These are phyloP conservation scores for Mortierella polycephala DNA, from an alignment of 371 early-diverging fungal genomes.

Conservation along the genomic window DNA sequence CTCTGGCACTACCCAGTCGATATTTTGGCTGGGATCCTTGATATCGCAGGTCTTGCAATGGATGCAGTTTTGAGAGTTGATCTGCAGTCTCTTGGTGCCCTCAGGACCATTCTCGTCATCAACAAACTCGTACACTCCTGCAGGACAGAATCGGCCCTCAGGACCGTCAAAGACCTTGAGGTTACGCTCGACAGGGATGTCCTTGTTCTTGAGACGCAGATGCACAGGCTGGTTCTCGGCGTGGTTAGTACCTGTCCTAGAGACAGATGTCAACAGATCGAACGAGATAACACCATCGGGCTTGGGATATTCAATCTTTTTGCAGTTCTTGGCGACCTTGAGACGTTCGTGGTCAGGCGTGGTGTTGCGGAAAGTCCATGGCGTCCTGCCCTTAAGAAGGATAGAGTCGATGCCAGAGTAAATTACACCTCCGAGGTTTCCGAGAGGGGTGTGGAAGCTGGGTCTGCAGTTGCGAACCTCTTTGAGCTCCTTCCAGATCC, in stretches of 20 bases:
- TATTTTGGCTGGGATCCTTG: slow-evolving; percentile 98
- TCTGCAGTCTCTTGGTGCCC: slow-evolving; percentile 93
- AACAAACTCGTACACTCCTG: slow-evolving; percentile 98
- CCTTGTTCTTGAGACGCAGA: slow-evolving; percentile 78
- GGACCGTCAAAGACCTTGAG: slow-evolving; percentile 92
- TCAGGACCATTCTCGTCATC: slow-evolving; percentile 86
- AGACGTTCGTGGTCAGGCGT: slow-evolving; percentile 87
- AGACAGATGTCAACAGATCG: slow-evolving; percentile 92
- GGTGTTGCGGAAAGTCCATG: slow-evolving; percentile 95
- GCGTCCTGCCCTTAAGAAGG: slow-evolving; percentile 88
- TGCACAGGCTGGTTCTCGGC: slow-evolving; percentile 97
- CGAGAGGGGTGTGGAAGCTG: slow-evolving; percentile 92
- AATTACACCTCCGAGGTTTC: slow-evolving; percentile 87
- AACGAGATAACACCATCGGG: slow-evolving; percentile 96
- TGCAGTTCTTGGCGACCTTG: slow-evolving; percentile 72
- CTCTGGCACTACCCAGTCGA: slow-evolving; percentile 99
- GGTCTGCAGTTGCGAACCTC: slow-evolving; percentile 94
- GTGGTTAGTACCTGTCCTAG: slow-evolving; percentile 95
- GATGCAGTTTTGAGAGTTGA: slow-evolving; percentile 98
- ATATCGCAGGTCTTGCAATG: slow-evolving; percentile 99
- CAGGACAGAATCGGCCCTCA: slow-evolving; percentile 98
- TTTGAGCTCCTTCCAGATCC: slow-evolving; percentile 94
- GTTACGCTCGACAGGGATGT: slow-evolving; percentile 85
- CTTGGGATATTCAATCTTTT: slow-evolving; percentile 97
- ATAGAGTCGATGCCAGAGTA: slow-evolving; percentile 93